Conservation (phyloP, 2,329 filamentous ascomycete genomes). For the Fusarium coicis region DNA sequence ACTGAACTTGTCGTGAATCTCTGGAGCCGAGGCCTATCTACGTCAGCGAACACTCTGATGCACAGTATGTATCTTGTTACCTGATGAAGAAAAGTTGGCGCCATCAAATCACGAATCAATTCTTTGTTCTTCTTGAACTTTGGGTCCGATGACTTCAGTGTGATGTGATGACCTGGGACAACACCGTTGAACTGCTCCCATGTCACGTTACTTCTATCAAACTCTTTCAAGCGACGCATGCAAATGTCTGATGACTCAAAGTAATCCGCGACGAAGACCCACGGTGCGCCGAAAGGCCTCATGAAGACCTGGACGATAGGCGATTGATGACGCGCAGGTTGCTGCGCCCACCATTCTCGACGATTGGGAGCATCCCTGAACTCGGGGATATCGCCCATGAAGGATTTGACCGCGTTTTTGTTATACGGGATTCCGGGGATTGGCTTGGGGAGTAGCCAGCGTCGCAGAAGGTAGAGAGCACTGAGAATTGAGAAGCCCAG, state of each 20-base stretch:
- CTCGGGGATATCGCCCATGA: slow-evolving; percentile 27
- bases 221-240: slow-evolving; percentile 30
- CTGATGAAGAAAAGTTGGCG: slow-evolving; percentile 22
- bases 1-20: slow-evolving; percentile 45
- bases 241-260: slow-evolving; percentile 30
- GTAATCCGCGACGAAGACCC: slow-evolving; percentile 30
- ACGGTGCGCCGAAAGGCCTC: slow-evolving; percentile 17
- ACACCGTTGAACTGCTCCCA: slow-evolving; percentile 1
- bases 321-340: slow-evolving; percentile 20
- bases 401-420: slow-evolving; percentile 14
- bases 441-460: slow-evolving; percentile 18
- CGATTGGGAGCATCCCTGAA: slow-evolving; percentile 9
- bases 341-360: slow-evolving; percentile 18
- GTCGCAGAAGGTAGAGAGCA: not conserved
- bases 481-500: not conserved
- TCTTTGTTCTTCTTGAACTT: slow-evolving; percentile 38
- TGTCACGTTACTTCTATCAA: slow-evolving; percentile 14
- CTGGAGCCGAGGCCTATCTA: slow-evolving; percentile 44
- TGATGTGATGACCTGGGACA: slow-evolving; percentile 12
- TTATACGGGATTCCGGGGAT: slow-evolving; percentile 31
- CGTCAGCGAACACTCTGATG: not conserved
- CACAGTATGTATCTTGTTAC: not conserved
- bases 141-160: slow-evolving; percentile 6
- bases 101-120: slow-evolving; percentile 34
- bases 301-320: slow-evolving; percentile 28